A percentile compares a stretch with the other conserved stretches of the same genome.
phyloP scores from a whole-genome alignment of 2,329 filamentous ascomycete genomes.

The Dactylellina drechsleri region DNA sequence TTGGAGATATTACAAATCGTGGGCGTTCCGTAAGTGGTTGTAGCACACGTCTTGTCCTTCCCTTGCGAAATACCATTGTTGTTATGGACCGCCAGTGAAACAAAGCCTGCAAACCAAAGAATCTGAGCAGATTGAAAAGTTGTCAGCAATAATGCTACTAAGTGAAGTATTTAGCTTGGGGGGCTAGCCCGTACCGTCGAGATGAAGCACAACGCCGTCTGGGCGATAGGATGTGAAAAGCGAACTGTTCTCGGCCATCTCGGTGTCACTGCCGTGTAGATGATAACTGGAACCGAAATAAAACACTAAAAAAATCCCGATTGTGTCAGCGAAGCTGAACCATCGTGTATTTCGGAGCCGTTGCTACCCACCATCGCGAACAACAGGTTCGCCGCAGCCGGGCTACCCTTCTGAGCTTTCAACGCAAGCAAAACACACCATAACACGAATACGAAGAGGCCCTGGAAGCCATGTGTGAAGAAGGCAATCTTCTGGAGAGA shows the following conservation, averaged over 20 bases:
- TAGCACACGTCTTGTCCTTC: slow-evolving; percentile 47
- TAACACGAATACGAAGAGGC: slow-evolving; percentile 35
- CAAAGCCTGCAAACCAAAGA: slow-evolving; percentile 75
- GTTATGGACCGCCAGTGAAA: slow-evolving; percentile 74
- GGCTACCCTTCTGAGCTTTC: slow-evolving; percentile 47
- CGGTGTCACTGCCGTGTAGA: slow-evolving; percentile 73
- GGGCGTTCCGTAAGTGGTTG: slow-evolving; percentile 63
- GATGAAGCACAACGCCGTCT: slow-evolving; percentile 66
- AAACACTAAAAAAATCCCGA: slow-evolving; percentile 68
- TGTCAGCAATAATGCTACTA: slow-evolving; percentile 5
- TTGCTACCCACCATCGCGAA: slow-evolving; percentile 44
- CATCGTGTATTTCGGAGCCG: background rate
- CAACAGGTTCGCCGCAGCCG: slow-evolving; percentile 35
- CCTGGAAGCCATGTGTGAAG: slow-evolving; percentile 51
- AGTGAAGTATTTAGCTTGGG: background rate
- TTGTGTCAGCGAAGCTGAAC: background rate
- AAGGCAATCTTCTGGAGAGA: slow-evolving; percentile 47
- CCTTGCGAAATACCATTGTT: slow-evolving; percentile 58
- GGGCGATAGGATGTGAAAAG: slow-evolving; percentile 71
- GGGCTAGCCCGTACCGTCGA: slow-evolving; percentile 21
- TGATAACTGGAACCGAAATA: slow-evolving; percentile 71
- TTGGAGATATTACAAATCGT: slow-evolving; percentile 71
- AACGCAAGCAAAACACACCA: slow-evolving; percentile 42
- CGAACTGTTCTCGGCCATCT: slow-evolving; percentile 71
- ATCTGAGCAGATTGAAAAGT: slow-evolving; percentile 59